Conservation (phyloP, 2,329 filamentous ascomycete species). For the Clonostachys rhizophaga region DNA sequence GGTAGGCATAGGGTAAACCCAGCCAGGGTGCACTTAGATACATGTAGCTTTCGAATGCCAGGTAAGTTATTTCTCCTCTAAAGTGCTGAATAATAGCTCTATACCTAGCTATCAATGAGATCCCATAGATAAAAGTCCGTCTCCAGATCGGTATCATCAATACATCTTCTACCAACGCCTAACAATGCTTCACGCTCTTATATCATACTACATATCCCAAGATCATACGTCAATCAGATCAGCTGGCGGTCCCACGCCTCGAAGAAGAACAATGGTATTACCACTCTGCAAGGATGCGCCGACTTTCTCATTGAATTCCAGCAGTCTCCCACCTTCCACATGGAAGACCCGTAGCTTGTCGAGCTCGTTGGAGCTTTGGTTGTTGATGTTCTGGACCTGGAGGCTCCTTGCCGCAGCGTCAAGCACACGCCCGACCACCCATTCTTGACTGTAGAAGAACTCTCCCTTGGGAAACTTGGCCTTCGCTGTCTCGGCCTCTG, state of each 20-base stretch:
- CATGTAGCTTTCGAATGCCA: no score
- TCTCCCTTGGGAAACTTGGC: slow-evolving; percentile 78
- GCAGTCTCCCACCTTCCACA: slow-evolving; percentile 79
- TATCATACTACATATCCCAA: no score
- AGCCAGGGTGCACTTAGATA: no score
- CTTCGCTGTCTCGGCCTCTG: slow-evolving; percentile 78
- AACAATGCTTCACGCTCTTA: not conserved
- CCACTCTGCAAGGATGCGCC: slow-evolving; percentile 70
- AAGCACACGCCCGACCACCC: slow-evolving; percentile 81
- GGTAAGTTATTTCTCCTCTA: no score
- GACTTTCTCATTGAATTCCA: slow-evolving; percentile 87
- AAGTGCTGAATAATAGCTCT: not conserved
- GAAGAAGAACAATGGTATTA: slow-evolving; percentile 83
- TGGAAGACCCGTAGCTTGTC: slow-evolving; percentile 86
- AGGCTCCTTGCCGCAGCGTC: slow-evolving; percentile 73
- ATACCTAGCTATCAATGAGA: not conserved
- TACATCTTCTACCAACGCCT: not conserved
- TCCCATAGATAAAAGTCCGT: not conserved
- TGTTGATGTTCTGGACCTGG: slow-evolving; percentile 82
- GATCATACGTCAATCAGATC: slow-evolving; percentile 50
- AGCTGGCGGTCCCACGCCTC: slow-evolving; percentile 78
- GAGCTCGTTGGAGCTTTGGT: slow-evolving; percentile 69
- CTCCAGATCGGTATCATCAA: not conserved
- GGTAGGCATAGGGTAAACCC: no score
- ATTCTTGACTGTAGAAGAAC: slow-evolving; percentile 78